Evolutionary conservation across 805 yeast genomes (phyloP), one percentile per base, ranked within the genome.

Genomic region (Pichia phayaonensis): DNA sequence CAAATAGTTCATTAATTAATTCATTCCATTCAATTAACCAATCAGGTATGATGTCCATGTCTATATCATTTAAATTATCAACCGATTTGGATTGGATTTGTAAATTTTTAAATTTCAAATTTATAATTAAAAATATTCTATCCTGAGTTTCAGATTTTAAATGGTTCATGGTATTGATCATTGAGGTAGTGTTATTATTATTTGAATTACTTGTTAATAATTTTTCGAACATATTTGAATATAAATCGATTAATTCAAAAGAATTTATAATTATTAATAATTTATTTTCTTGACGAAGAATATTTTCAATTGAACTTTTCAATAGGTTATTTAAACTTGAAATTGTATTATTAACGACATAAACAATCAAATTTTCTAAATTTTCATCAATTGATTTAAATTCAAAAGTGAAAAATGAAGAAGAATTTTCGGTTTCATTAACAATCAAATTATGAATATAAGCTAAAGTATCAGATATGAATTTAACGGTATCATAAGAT

Each of bases 381-480:
- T 59, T 55, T 12, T 58, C 51, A 4, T 49, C 21, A 12, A 18
- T 29, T 8, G 51, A 45, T 7, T 41, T 26, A 46, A 60, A 66
- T 31, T 65, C 68, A 41, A 66, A 61, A 44, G 75, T 74, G 49
- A 92, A 82, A 46, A 92, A 67, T 20, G 81, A 74, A 10, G 74
- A 74, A 6, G 92, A 74, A 29, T 84, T 73, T 61, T 94, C 99
- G 40, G 81, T 75, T 65, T 94, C 99, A 66, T 88, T 87, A 4
- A 90, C 95, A 29, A 90, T 82, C 5, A 87, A 75, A 1, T 90
- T 79, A 62, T 94, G 97, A 2, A 90, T 75, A 71, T 86, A 86
- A 0, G 98, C 98, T 39, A 94, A 69, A 31, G 94, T 74, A 62
- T 90, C 97, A 24, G 97, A 95, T 18, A 88, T 72, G 56, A 83